These are phyloP conservation scores for Myriosclerotinia scirpicola DNA, from an alignment of 2,329 filamentous ascomycete species.

Conservation along the genomic window DNA sequence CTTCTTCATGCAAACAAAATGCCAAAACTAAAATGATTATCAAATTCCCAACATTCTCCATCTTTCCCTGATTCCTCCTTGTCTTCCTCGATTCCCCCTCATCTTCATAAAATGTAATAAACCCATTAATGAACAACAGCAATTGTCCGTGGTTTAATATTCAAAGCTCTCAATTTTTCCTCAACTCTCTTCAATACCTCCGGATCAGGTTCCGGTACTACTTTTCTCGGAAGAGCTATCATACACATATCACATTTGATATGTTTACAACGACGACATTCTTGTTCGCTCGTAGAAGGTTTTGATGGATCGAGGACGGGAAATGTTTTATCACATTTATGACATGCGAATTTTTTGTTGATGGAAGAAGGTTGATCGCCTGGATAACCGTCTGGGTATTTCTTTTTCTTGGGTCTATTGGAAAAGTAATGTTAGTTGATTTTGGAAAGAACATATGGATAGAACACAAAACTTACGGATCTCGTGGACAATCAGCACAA, in stretches of 20 bases:
- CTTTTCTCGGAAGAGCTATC: constrained; percentile 48
- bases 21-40: too few species aligned
- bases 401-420: constrained; percentile 61
- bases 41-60: too few species aligned
- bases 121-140: not conserved
- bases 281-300: constrained; percentile 38
- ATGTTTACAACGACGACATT: constrained; percentile 61
- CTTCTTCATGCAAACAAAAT: too few species aligned
- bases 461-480: constrained; percentile 58
- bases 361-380: constrained; percentile 50
- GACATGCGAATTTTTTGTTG: constrained; percentile 55
- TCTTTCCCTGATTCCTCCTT: too few species aligned
- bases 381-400: constrained; percentile 69
- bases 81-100: too few species aligned
- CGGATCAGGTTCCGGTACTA: constrained; percentile 62
- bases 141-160: constrained; percentile 12
- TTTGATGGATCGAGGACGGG: constrained; percentile 38
- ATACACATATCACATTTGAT: constrained; percentile 60
- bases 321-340: constrained; percentile 61
- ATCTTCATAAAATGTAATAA: too few species aligned
- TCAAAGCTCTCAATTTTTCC: constrained; percentile 49
- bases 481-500: constrained; percentile 77
- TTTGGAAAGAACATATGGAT: not conserved
- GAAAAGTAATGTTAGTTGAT: constrained; percentile 24
- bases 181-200: constrained; percentile 59